Conservation (phyloP, 2,329 filamentous ascomycete genomes). For the Gremmenia infestans region DNA sequence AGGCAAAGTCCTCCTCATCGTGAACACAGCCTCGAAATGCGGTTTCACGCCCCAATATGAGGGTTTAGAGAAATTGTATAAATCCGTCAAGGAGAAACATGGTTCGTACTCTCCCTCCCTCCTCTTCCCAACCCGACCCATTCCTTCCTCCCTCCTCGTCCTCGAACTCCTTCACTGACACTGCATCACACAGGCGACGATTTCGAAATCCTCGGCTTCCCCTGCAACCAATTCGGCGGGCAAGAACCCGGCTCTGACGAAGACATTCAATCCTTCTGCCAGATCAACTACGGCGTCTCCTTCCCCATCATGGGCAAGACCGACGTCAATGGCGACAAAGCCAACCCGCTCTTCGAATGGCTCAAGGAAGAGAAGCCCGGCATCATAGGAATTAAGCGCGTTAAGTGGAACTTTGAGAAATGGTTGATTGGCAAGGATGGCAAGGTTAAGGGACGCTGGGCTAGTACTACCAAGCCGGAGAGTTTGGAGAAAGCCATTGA, state of each 20-base stretch:
- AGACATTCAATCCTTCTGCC: constrained; percentile 80
- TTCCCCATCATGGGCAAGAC: constrained; percentile 64
- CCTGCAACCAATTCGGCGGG: constrained; percentile 93
- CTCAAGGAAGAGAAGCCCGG: constrained; percentile 71
- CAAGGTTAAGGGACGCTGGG: constrained; percentile 80
- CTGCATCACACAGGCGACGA: constrained; percentile 38
- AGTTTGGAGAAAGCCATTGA: constrained; percentile 69
- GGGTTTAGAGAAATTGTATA: constrained; percentile 87
- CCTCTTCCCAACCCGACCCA: constrained; percentile 1
- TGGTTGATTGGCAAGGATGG: constrained; percentile 86
- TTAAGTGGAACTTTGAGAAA: constrained; percentile 99
- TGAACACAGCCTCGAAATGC: constrained; percentile 98
- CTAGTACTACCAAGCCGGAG: constrained; percentile 83
- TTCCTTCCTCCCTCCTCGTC: constrained; percentile 14
- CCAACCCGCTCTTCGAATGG: constrained; percentile 76
- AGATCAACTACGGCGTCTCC: constrained; percentile 66
- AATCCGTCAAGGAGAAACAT: constrained; percentile 63
- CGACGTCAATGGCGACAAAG: constrained; percentile 84
- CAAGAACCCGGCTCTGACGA: constrained; percentile 78
- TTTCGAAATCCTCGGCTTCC: constrained; percentile 89
- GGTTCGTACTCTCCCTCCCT: constrained; percentile 28
- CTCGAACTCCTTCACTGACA: neutral
- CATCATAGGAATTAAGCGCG: constrained; percentile 76
- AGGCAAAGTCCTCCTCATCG: constrained; percentile 89
- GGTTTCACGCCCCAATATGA: constrained; percentile 96